These are phyloP conservation scores for Termitomyces sp. DNA, from an alignment of 768 basidiomycete species.

Conservation along the genomic window DNA sequence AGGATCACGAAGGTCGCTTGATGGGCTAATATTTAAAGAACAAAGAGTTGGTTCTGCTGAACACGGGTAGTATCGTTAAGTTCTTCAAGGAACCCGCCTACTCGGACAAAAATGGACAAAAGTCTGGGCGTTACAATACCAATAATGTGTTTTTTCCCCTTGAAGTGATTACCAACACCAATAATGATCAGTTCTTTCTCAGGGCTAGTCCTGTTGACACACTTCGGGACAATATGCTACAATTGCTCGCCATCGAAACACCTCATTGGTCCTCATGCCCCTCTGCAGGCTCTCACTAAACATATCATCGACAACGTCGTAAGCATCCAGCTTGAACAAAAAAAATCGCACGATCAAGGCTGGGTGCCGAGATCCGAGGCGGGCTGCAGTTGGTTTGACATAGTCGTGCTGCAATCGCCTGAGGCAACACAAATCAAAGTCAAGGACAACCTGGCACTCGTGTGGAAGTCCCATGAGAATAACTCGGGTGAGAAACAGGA, in stretches of 20 bases:
- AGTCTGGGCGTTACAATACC: too few species aligned
- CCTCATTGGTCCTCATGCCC: neutral
- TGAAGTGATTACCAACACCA: neutral
- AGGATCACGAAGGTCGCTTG: conserved; percentile 11
- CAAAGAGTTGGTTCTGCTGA: neutral
- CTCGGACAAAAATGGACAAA: too few species aligned
- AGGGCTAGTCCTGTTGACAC: neutral
- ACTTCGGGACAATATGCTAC: neutral
- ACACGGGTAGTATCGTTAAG: neutral
- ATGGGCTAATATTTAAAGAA: conserved; percentile 1
- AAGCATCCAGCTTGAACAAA: conserved; percentile 24
- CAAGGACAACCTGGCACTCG: conserved; percentile 20
- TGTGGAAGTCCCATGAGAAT: conserved; percentile 25
- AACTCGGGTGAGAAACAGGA: conserved; percentile 9
- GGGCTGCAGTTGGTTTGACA: conserved; percentile 29
- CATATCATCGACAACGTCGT: conserved; percentile 17
- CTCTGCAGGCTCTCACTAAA: conserved; percentile 17
- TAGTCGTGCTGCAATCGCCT: conserved; percentile 22
- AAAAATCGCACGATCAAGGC: conserved; percentile 20
- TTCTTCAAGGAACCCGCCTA: too few species aligned
- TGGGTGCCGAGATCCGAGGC: conserved; percentile 9
- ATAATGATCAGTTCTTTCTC: neutral
- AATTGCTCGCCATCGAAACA: neutral
- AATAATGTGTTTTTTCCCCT: too few species aligned
- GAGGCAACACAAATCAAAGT: conserved; percentile 17